These are phyloP conservation scores for Citropsis articulata DNA, from an alignment of 345 rosid genomes.

Conservation along the genomic window DNA sequence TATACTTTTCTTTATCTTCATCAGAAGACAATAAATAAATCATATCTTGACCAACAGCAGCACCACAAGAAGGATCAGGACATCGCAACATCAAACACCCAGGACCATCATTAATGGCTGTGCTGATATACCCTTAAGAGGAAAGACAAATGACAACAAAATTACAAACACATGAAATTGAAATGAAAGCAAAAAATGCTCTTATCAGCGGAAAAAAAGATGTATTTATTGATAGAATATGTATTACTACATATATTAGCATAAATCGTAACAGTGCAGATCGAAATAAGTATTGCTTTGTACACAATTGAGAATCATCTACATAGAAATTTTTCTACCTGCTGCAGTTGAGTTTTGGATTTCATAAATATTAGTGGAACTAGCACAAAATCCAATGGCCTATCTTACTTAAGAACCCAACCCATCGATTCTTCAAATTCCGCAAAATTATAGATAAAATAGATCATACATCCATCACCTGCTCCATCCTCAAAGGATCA, in stretches of 20 bases:
- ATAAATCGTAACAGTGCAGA: neutral
- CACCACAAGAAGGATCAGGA: conserved; percentile 72
- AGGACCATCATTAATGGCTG: conserved; percentile 74
- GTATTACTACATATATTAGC: neutral
- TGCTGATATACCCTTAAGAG: conserved; percentile 58
- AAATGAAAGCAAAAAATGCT: neutral
- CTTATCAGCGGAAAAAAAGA: neutral
- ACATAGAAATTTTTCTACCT: neutral
- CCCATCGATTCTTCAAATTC: neutral
- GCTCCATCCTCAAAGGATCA: neutral
- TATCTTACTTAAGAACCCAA: neutral
- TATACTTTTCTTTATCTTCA: conserved; percentile 57
- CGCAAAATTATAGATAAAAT: neutral
- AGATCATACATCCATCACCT: neutral
- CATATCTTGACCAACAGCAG: conserved; percentile 76
- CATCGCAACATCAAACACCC: conserved; percentile 76
- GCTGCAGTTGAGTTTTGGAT: neutral
- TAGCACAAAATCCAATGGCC: neutral
- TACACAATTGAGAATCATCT: neutral
- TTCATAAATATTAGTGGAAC: neutral
- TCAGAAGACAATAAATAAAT: conserved; percentile 44
- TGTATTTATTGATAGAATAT: neutral
- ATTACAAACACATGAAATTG: neutral
- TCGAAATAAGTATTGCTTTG: neutral
- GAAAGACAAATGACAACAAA: neutral